Evolutionary conservation across 163 green algal species (phyloP).

Genomic region (Scenedesmus sp.): DNA sequence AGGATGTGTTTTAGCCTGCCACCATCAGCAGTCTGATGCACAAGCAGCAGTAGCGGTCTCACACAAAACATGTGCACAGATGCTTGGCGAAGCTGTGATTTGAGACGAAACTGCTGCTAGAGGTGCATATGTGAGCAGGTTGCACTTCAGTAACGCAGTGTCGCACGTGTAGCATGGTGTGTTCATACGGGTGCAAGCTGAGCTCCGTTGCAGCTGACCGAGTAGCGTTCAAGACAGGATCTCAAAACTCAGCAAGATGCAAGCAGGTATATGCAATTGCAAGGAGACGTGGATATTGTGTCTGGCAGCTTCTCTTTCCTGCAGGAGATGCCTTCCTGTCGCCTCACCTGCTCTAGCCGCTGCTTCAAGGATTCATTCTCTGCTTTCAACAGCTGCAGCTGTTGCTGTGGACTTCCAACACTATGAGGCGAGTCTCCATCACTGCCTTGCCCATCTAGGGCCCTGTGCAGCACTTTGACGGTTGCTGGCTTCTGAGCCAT

Average conservation of each 20-base stretch:
- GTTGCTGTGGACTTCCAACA: neutral
- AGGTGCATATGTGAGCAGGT: too few species aligned
- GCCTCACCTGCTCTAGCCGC: slow-evolving; percentile 41
- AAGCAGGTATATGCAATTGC: too few species aligned
- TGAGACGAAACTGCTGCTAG: too few species aligned
- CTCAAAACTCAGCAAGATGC: too few species aligned
- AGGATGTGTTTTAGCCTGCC: neutral
- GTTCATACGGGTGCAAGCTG: too few species aligned
- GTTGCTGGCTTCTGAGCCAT: slow-evolving; percentile 1
- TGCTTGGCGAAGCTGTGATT: too few species aligned
- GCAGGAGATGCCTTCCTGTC: neutral
- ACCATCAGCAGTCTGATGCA: neutral
- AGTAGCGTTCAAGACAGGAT: too few species aligned
- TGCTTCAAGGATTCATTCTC: slow-evolving; percentile 29
- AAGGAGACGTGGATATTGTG: too few species aligned
- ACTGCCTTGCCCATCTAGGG: neutral
- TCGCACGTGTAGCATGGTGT: too few species aligned
- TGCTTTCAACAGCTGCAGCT: neutral
- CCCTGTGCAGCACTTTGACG: slow-evolving; percentile 38
- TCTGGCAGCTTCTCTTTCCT: too few species aligned
- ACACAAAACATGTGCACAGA: neutral
- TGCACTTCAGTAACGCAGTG: too few species aligned
- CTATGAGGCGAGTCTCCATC: neutral
- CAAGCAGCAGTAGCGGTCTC: neutral
- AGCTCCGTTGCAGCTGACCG: too few species aligned